Evolutionary conservation across 176 grass and related monocot genomes (phyloP), one percentile per base, ranked within the genome.

Genomic region (Carex pumila): DNA sequence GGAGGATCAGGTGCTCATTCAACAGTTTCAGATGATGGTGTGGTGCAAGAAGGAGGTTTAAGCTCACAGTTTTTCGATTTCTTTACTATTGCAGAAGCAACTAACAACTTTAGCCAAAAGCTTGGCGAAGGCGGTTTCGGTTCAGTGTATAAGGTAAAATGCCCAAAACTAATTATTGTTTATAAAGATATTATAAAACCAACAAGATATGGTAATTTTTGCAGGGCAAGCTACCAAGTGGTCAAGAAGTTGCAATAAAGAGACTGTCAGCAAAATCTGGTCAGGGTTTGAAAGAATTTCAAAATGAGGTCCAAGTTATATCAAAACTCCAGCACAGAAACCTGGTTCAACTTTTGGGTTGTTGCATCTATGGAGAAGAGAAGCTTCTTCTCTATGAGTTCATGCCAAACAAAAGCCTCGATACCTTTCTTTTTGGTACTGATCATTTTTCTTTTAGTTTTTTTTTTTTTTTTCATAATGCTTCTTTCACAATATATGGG

Each of bases 381-480:
- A 94, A 89, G 81, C 87, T 94, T 88, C 43, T 94, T 61, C 18
- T 94, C 21, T 94, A 94, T 41, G 93, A 94, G 62, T 90, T 83
- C 88, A 94, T 94, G 90, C 90, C 90, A 50, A 94, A 94, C 71
- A 94, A 92, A 57, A 94, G 90, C 83, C 90, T 94, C 4, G 86
- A 94, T 58, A 83, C 83, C 2, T 92, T 92, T 87, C 79, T 92
- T 73, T 94, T 94, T 37, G 73, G 90, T 92, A 80, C 84, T 17
- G 15, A 78, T 52, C 12, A 54, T 13, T 75, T 32, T 63, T 47
- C 8, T 79, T 73, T 13, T 19, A n/a, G 4, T 14, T 14, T 83
- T 59, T 12, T 61, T 3, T 12, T 25, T 73, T 65, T 9, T 55
- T 3, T 9, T 25, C 61, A 12, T 18, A 41, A 63, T 77, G 13